These are phyloP conservation scores for Malus domestica DNA, from an alignment of 306 rosid species.

Conservation along the genomic window ASM211411v1 NC_041790.1:9209501-9210000, in stretches of 20 bases:
- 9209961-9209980: background rate
- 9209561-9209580: background rate
- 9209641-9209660: slow-evolving; percentile 20
- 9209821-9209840: background rate
- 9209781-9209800: background rate
- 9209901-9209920: slow-evolving; percentile 29
- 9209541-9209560: slow-evolving; percentile 4
- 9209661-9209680: slow-evolving; percentile 18
- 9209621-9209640: slow-evolving; percentile 2
- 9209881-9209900: slow-evolving; percentile 26
- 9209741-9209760: background rate
- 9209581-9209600: slow-evolving; percentile 20
- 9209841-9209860: background rate
- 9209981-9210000: no score
- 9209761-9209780: slow-evolving; percentile 8
- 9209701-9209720: slow-evolving; percentile 3
- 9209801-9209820: background rate
- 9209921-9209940: slow-evolving; percentile 33
- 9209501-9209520: background rate
- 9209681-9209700: slow-evolving; percentile 2
- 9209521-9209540: background rate
- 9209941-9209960: background rate
- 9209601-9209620: slow-evolving; percentile 22
- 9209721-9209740: slow-evolving; percentile 7
- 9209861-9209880: slow-evolving; percentile 13